Conservation (phyloP, 306 rosid genomes). For the Castanea sativa region DNA sequence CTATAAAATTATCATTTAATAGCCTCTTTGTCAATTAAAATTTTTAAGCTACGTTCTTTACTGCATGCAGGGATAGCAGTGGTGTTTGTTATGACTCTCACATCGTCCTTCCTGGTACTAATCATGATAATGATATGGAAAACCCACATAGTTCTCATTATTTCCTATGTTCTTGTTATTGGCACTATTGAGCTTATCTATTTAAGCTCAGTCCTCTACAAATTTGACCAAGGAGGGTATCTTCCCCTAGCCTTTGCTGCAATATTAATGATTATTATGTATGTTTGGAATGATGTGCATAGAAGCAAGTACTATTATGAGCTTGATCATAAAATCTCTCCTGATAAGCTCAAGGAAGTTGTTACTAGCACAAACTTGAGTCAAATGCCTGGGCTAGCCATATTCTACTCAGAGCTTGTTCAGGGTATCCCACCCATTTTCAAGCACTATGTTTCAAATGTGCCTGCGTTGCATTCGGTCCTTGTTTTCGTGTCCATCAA, state of each 20-base stretch:
- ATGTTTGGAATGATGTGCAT: conserved; percentile 37
- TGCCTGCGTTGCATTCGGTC: conserved; percentile 36
- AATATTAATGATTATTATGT: conserved; percentile 31
- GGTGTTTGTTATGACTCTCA: conserved; percentile 38
- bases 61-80: conserved; percentile 37
- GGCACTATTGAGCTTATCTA: conserved; percentile 35
- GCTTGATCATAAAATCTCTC: conserved; percentile 28
- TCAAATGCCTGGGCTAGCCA: conserved; percentile 32
- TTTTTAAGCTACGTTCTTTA: background rate
- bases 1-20: too few species aligned
- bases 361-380: background rate
- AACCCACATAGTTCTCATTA: conserved; percentile 23
- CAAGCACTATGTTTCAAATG: conserved; percentile 35
- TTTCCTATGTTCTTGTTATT: conserved; percentile 22
- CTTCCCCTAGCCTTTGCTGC: conserved; percentile 43
- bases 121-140: conserved; percentile 46
- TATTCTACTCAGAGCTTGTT: conserved; percentile 40
- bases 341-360: conserved; percentile 10
- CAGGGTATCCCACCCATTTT: conserved; percentile 46
- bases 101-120: conserved; percentile 26
- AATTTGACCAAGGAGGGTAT: conserved; percentile 39
- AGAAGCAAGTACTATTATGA: conserved; percentile 36
- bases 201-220: conserved; percentile 42
- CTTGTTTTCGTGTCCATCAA: conserved; percentile 36
- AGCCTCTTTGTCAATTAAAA: too few species aligned